Evolutionary conservation across 108 stramenopile genomes (phyloP).

Genomic region (Skeletonema costatum): DNA sequence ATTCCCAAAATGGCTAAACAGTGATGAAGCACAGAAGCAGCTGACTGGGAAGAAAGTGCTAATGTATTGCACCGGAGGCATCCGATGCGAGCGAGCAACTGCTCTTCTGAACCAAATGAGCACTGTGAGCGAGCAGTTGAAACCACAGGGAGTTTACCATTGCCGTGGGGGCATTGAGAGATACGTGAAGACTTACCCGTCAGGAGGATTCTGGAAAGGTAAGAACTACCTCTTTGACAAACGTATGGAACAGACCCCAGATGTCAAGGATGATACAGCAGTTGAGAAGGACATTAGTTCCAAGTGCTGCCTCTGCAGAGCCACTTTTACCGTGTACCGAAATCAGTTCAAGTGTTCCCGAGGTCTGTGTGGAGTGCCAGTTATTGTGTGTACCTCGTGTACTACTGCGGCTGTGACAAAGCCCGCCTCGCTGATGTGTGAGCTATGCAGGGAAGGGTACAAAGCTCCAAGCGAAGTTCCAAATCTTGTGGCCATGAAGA

Average conservation of each 20-base stretch:
- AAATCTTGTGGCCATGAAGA: conserved; percentile 57
- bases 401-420: conserved; percentile 13
- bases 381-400: conserved; percentile 66
- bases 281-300: conserved; percentile 56
- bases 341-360: conserved; percentile 57
- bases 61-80: conserved; percentile 70
- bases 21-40: conserved; percentile 60
- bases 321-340: conserved; percentile 54
- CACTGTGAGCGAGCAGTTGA: conserved; percentile 28
- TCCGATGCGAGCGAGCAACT: conserved; percentile 81
- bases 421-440: conserved; percentile 43
- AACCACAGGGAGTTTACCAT: conserved; percentile 71
- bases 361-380: conserved; percentile 73
- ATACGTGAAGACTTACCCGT: conserved; percentile 66
- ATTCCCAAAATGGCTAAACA: conserved; percentile 77
- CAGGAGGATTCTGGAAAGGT: conserved; percentile 81
- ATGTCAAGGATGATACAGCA: conserved; percentile 25
- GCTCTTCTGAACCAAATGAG: conserved; percentile 76
- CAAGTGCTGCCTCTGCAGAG: conserved; percentile 59
- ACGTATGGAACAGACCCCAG: conserved; percentile 76
- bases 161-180: conserved; percentile 76
- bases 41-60: conserved; percentile 72
- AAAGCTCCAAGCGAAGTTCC: conserved; percentile 49
- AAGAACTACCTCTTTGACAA: conserved; percentile 87
- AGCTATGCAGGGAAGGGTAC: conserved; percentile 62